Evolutionary conservation across 1,139 yeast genomes (phyloP), one percentile per base, ranked within the genome.

Genomic region (Debaryomyces sp.): DNA sequence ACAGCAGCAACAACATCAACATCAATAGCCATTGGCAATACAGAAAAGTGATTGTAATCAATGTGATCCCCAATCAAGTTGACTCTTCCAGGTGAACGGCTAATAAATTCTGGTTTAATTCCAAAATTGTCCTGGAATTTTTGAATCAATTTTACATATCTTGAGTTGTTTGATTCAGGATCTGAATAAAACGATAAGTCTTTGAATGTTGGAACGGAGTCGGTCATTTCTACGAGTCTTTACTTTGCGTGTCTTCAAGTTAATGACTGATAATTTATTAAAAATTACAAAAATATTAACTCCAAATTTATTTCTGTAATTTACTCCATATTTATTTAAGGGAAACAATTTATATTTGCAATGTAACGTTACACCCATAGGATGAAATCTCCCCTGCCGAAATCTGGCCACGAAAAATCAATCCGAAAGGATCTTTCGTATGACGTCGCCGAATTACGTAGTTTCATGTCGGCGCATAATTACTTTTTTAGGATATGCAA

Each of bases 61-160:
- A 86, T 81, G 61, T 86, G 92, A 55, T 86, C 92, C 36, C 92
- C 92, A 52, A 86, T 84, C 53, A 86, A 69, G 63, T 86, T 86
- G 50, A 86, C 92, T 58, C 92, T 71, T 36, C 92, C 92, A 4
- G 92, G 92, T 15, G 89, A 80, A 50, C 91, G 74, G 37, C 85
- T 71, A 41, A 80, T 63, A 57, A 82, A 80, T 26, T 68, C 68
- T 5, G 82, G 78, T 9, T 57, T 57, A 21, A 55, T 60, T 18
- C 55, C 47, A 49, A 62, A 75, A 7, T 49, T 52, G 1, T 49
- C 26, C 9, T 51, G 37, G 53, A 73, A 76, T 2, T 44, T 36
- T 1, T 45, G 21, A 2, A 49, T 41, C 38, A 77, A 54, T 3
- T 50, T 45, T 13, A 54, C 54, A 50, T 70, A 75, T 47, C 81